Evolutionary conservation across 2,329 filamentous ascomycete genomes (phyloP), one percentile per base, ranked within the genome.

Genomic region (Phialophora verrucosa): DNA sequence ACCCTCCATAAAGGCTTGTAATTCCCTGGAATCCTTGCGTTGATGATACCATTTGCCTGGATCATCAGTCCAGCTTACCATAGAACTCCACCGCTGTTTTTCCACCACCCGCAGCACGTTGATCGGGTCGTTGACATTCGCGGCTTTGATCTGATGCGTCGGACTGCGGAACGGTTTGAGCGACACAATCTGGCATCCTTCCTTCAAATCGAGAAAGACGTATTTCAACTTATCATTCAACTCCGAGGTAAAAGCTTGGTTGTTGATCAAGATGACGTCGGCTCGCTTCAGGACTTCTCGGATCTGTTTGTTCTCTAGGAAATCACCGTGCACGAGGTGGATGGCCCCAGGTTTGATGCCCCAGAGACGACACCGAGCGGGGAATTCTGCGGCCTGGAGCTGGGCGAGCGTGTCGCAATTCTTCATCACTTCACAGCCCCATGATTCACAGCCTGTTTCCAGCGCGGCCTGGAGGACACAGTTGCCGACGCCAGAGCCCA

Each of bases 191-290:
- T 91, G 90, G 78, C 91, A 93, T 2, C 94, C 94, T 62, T 91
- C 85, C 79, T 97, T 98, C 69, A 98, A 83, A 75, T 99, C 95
- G 67, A 99, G 82, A 75, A 99, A 98, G 82, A 96, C 92, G 73
- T 92, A 88, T 71, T 94, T 87, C 54, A 99, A 83, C 68, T 88
- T 87, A 75, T 92, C 90, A 79, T 98, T 99, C 63, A 97, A 86
- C 72, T 90, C 85, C 14, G 93, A 90, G 5, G 90, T 93, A 79
- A 99, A 99, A 2, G 93, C 95, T 79, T 98, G 93, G 80, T 99
- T 99, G 82, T 99, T 99, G 73, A 98, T 94, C 29, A 99, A 85
- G 20, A 99, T 87, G n/a, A 98, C 93, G 76, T 99, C 95, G 1
- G 95, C 94, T 62, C 89, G 87, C 77, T 90, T 90, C 58, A 99